Evolutionary conservation across 2,329 filamentous ascomycete genomes (phyloP).

Genomic region (Sarocladiaceae sp.): DNA sequence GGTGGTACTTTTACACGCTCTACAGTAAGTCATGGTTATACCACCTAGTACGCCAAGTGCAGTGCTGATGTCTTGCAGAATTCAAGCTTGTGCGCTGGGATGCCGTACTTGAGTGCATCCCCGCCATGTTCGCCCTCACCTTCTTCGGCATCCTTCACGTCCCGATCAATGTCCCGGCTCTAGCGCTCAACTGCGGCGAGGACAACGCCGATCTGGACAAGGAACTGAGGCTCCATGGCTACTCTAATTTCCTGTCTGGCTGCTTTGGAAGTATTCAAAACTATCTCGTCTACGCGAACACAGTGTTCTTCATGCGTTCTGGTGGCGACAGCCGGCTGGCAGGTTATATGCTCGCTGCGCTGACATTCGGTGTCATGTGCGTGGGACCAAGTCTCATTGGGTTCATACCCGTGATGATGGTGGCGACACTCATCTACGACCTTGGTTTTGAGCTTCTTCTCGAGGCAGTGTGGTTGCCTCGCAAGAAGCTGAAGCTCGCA

Average conservation of each 20-base stretch:
- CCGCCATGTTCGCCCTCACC: constrained; percentile 92
- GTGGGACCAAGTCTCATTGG: constrained; percentile 84
- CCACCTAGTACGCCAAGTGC: neutral
- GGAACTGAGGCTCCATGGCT: constrained; percentile 85
- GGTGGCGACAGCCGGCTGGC: constrained; percentile 83
- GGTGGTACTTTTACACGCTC: constrained; percentile 96
- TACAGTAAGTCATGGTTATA: constrained; percentile 59
- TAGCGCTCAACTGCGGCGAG: constrained; percentile 84
- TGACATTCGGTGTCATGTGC: constrained; percentile 76
- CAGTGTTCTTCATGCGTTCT: constrained; percentile 90
- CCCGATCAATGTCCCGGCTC: constrained; percentile 92
- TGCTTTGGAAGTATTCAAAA: constrained; percentile 86
- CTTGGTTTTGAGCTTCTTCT: constrained; percentile 86
- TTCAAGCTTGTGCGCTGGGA: constrained; percentile 76
- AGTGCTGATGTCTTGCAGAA: constrained; percentile 40
- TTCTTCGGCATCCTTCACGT: constrained; percentile 98
- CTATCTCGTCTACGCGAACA: constrained; percentile 96
- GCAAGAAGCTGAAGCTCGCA: constrained; percentile 76
- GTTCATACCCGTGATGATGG: constrained; percentile 94
- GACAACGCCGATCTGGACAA: constrained; percentile 88
- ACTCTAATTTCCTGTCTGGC: constrained; percentile 88
- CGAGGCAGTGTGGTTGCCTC: constrained; percentile 83
- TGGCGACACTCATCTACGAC: constrained; percentile 89
- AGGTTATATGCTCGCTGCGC: constrained; percentile 73
- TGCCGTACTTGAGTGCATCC: constrained; percentile 76